Evolutionary conservation across 495 filamentous ascomycete genomes (phyloP), one percentile per base, ranked within the genome.

Genomic region (Halenospora varia): DNA sequence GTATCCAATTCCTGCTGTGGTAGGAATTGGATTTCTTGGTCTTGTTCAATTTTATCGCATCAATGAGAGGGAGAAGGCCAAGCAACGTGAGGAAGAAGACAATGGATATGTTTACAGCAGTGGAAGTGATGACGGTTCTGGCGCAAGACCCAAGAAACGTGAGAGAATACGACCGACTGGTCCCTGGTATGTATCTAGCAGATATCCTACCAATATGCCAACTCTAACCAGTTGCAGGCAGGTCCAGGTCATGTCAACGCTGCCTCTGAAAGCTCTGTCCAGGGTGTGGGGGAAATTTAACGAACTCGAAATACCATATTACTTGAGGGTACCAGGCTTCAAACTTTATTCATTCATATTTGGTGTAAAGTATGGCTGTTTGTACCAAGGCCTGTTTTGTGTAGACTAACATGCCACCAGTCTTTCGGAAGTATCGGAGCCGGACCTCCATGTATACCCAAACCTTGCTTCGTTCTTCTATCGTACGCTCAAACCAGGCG

Each of bases 381-480:
- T 56, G 62, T 25, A 18, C 25, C 17, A 42, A n/a, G 19, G 23
- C 2, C 9, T 22, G 18, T 25, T 35, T 25, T n/a, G n/a, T 17
- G 19, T 19, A 19, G 13, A n/a, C 62, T 65, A 45, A 52, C 10
- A 25, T 10, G 20, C 8, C 17, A 29, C 20, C 41, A 86, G 84
- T 67, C 80, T 99, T 19, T 82, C 84, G 26, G 94, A 99, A 71
- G 84, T 96, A 15, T 82, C 85, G 25, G 89, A 99, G 62, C 81
- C 84, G 9, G 93, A 97, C 62, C 82, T 99, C 29, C 89, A 89
- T 68, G 79, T 77, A 45, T 99, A 96, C 68, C 87, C 89, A 0
- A 99, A 99, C 68, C 80, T 99, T 20, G 89, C 94, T 1, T 83
- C 92, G 51, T 99, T 99, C 79, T 99, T 99, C 77, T 99, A 97